Evolutionary conservation across 2,329 filamentous ascomycete genomes (phyloP).

Genomic region (Alternaria consortialis): DNA sequence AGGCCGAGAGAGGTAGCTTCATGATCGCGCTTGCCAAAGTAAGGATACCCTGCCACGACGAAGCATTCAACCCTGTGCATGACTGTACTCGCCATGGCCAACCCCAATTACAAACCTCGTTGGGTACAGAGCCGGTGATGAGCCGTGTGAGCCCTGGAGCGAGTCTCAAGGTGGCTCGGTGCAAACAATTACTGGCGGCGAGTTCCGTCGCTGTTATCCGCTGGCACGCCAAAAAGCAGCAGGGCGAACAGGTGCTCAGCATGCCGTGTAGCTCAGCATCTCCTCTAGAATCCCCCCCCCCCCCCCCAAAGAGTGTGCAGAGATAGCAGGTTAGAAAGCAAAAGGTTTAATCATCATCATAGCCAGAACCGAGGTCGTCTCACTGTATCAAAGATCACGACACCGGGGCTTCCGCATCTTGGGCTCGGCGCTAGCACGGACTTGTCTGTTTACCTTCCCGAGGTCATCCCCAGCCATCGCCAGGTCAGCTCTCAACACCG

Average conservation of each 20-base stretch:
- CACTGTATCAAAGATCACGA: conserved; percentile 12
- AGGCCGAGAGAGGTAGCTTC: not conserved
- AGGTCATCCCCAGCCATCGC: conserved; percentile 27
- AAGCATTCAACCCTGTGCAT: not conserved
- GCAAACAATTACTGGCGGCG: conserved; percentile 9
- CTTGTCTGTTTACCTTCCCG: conserved; percentile 20
- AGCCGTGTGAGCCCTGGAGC: not conserved
- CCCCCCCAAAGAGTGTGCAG: not conserved
- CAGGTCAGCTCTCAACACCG: conserved; percentile 24
- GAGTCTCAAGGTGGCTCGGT: not conserved
- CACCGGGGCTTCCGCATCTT: conserved; percentile 10
- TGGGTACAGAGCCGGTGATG: not conserved
- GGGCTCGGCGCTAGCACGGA: conserved; percentile 8
- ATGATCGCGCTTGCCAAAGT: not conserved
- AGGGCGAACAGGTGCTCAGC: conserved; percentile 2
- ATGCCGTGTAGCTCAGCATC: not conserved
- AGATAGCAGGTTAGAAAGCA: not conserved
- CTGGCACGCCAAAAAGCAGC: conserved; percentile 12
- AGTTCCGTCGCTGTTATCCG: conserved; percentile 6
- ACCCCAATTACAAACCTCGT: not conserved
- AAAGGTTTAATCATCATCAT: not conserved
- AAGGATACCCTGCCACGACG: not conserved
- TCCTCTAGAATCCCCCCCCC: not conserved
- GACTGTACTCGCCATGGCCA: conserved; percentile 3
- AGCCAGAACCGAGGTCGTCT: conserved; percentile 17